These are phyloP conservation scores for Sarocladiaceae sp. DNA, from an alignment of 2,329 filamentous ascomycete genomes.

Conservation along the genomic window DNA sequence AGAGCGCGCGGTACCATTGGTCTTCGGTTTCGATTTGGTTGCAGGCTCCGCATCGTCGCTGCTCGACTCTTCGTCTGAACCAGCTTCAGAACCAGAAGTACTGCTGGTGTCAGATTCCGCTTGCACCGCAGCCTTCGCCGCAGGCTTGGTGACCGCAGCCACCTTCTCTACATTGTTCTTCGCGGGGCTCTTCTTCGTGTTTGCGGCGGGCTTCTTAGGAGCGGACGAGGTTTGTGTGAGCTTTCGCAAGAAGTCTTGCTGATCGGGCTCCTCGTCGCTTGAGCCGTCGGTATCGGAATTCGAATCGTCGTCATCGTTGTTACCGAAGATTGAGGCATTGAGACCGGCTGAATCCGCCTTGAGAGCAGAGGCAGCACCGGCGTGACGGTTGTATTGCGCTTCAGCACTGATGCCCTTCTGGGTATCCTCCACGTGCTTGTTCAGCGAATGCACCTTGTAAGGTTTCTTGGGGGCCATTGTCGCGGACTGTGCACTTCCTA, in stretches of 20 bases:
- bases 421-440: conserved; percentile 32
- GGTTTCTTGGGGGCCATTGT: conserved; percentile 32
- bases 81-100: conserved; percentile 15
- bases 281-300: conserved; percentile 27
- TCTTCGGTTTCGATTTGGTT: conserved; percentile 15
- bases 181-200: conserved; percentile 32
- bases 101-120: background rate
- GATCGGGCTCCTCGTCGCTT: conserved; percentile 23
- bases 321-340: conserved; percentile 24
- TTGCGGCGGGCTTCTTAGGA: conserved; percentile 23
- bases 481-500: conserved; percentile 12
- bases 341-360: conserved; percentile 24
- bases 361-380: conserved; percentile 21
- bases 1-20: conserved; percentile 20
- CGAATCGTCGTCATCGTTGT: conserved; percentile 25
- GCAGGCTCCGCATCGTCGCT: background rate
- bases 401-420: conserved; percentile 29
- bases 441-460: conserved; percentile 32
- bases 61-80: conserved; percentile 19
- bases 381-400: conserved; percentile 27
- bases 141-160: conserved; percentile 19
- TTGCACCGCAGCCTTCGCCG: background rate
- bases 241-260: conserved; percentile 22
- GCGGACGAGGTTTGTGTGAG: conserved; percentile 8
- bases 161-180: conserved; percentile 37